Evolutionary conservation across 192 early-diverging fungal genomes (phyloP).

Genomic region (Geranomyces variabilis): DNA sequence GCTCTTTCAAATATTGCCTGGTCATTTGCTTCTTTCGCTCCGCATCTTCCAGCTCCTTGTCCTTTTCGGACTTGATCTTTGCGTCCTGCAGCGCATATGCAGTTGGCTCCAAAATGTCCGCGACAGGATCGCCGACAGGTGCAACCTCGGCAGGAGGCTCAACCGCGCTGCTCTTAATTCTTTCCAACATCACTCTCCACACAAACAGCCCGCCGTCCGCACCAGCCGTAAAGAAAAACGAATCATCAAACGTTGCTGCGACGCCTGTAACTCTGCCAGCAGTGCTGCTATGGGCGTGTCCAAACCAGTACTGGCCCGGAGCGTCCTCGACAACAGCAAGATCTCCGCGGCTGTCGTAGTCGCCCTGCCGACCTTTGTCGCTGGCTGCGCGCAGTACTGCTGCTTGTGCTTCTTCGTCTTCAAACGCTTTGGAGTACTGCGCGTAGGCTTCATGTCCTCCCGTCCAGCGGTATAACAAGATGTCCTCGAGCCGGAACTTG

Average conservation of each 20-base stretch:
- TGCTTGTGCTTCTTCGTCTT: slow-evolving; percentile 37
- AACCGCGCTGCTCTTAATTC: slow-evolving; percentile 45
- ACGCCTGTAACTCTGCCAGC: slow-evolving; percentile 46
- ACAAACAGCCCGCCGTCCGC: slow-evolving; percentile 61
- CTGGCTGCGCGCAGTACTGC: slow-evolving; percentile 17
- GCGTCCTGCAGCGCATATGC: slow-evolving; percentile 62
- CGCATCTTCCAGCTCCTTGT: slow-evolving; percentile 57
- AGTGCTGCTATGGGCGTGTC: slow-evolving; percentile 54
- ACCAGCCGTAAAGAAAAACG: slow-evolving; percentile 51
- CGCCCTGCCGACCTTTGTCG: slow-evolving; percentile 10
- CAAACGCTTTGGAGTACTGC: slow-evolving; percentile 44
- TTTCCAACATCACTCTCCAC: slow-evolving; percentile 43
- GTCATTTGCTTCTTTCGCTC: slow-evolving; percentile 60
- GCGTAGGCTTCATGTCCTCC: slow-evolving; percentile 49
- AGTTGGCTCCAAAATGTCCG: slow-evolving; percentile 55
- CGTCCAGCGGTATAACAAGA: slow-evolving; percentile 46
- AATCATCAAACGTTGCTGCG: slow-evolving; percentile 54
- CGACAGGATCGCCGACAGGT: not conserved
- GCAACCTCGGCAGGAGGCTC: not conserved
- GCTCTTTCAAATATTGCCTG: slow-evolving; percentile 49
- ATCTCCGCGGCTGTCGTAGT: slow-evolving; percentile 32
- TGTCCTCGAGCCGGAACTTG: slow-evolving; percentile 50
- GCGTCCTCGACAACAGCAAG: slow-evolving; percentile 1
- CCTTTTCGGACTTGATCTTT: slow-evolving; percentile 63
- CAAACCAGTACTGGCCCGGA: slow-evolving; percentile 57